Evolutionary conservation across 257 asterid genomes (phyloP), one percentile per base, ranked within the genome.

Genomic region (Salvia miltiorrhiza): DNA sequence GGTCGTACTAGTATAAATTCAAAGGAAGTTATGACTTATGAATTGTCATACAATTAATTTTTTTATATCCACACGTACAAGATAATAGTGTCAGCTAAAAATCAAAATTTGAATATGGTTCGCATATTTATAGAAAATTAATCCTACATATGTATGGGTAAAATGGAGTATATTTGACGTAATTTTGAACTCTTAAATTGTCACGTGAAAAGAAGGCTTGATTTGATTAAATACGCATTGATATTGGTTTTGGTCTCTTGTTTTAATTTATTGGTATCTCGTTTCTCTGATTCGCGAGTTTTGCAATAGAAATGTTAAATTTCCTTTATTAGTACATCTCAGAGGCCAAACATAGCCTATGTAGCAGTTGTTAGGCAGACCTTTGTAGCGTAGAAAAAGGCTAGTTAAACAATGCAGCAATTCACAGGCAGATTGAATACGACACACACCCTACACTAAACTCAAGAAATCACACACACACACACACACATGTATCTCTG

Each of bases 391-490:
- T 70, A 61, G 75, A 50, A 33, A 49, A 61, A 68, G 44, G 76
- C 76, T 63, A 67, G 8, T 47, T 65, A 48, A 37, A 60, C 52
- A 67, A 52, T 55, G 48, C 72, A 61, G 48, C 80, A 47, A 56
- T 45, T 35, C 48, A 41, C 66, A 57, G 50, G 2, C 65, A 57
- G 30, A 59, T 79, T 69, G 84, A 74, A 75, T 73, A 74, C 19
- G 84, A 83, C 84, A 78, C 48, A 73, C n/a, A n/a, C n/a, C 17
- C 67, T 65, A 68, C 86, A 80, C 82, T 76, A 78, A 78, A 76
- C 78, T 76, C 86, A 74, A 84, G 84, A 77, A 70, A 45, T 16
- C 11, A 9, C 8, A n/a, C 67, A 44, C 23, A 32, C 67, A 67
- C 60, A 65, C 61, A 63, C 39, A 53, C 30, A 14, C 19, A 12